Conservation (phyloP, 2,329 filamentous ascomycete species). For the Rosellinia necatrix region DNA sequence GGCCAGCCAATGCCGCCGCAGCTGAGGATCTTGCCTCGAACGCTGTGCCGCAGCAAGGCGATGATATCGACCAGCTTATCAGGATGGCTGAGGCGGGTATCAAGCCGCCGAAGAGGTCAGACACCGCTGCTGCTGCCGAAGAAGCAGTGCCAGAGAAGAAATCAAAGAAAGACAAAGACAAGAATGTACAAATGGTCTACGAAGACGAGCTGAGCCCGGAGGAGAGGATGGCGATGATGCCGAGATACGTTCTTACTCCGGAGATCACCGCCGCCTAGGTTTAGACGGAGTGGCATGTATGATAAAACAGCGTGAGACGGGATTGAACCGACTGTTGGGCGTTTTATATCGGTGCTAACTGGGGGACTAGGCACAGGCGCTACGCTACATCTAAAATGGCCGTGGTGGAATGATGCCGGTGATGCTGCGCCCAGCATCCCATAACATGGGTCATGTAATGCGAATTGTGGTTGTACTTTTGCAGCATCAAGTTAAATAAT, state of each 20-base stretch:
- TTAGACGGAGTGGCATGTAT: neutral
- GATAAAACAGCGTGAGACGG: conserved; percentile 3
- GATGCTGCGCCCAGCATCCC: neutral
- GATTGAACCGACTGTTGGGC: neutral
- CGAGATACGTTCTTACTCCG: conserved; percentile 73
- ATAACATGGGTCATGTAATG: neutral
- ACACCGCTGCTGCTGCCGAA: conserved; percentile 43
- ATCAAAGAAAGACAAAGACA: conserved; percentile 69
- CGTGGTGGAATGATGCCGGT: neutral
- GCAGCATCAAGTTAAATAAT: neutral
- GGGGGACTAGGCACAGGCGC: neutral
- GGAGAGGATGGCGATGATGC: conserved; percentile 82
- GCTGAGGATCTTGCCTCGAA: conserved; percentile 55
- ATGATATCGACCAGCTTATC: conserved; percentile 69
- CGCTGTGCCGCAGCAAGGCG: conserved; percentile 51
- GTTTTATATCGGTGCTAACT: neutral
- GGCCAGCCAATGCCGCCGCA: conserved; percentile 46
- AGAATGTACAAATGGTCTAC: conserved; percentile 77
- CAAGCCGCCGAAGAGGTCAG: conserved; percentile 51
- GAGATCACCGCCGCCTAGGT: conserved; percentile 34
- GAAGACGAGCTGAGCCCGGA: conserved; percentile 82
- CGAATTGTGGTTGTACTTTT: neutral
- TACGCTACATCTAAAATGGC: neutral
- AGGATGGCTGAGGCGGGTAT: conserved; percentile 67
- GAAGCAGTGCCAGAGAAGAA: conserved; percentile 63